Evolutionary conservation across 176 grass and related monocot species (phyloP), one percentile per base, ranked within the genome.

Genomic region (Musa troglodytarum): DNA sequence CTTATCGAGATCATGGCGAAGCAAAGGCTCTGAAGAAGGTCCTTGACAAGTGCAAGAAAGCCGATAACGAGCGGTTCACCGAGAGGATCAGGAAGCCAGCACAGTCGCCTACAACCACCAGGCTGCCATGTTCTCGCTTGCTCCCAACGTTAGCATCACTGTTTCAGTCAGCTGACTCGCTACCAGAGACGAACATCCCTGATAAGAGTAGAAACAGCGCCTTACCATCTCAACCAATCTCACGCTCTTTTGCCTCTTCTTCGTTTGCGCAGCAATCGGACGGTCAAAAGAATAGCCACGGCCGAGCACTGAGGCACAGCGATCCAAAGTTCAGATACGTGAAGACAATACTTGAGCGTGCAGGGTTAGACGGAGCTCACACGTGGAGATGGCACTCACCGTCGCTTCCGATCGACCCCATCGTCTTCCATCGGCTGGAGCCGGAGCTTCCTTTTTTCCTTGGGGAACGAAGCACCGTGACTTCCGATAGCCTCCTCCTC

Each of bases 381-480:
- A n/a, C 70, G 26, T 57, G 53, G 34, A 52, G 74, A 78, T 74
- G 76, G 1, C 71, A 68, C 9, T 77, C 85, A 0, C 1, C 24
- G 23, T 24, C 77, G 1, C 53, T 67, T 9, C 88, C 86, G 0
- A 75, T 99, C 22, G 95, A 99, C 65, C 95, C 91, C 26, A 78
- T 88, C 66, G 62, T 94, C 1, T 99, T 99, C 88, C 95, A 94
- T 74, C 88, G 85, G 1, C 85, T 99, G 58, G 96, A 99, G 81
- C 77, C 89, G 0, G 91, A 87, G 55, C 76, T 92, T 1, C 88
- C 86, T 0, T 72, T 50, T 1, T 20, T 70, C 20, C 28, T 75
- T 23, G 20, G 55, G 50, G 3, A 74, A 87, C 9, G 52, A 82
- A 14, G 0, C 34, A 43, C 34, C 34, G 34, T 43, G 4, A 43